Evolutionary conservation across 441 rosid species (phyloP).

Genomic region (Rhodomyrtus psidioides): DNA sequence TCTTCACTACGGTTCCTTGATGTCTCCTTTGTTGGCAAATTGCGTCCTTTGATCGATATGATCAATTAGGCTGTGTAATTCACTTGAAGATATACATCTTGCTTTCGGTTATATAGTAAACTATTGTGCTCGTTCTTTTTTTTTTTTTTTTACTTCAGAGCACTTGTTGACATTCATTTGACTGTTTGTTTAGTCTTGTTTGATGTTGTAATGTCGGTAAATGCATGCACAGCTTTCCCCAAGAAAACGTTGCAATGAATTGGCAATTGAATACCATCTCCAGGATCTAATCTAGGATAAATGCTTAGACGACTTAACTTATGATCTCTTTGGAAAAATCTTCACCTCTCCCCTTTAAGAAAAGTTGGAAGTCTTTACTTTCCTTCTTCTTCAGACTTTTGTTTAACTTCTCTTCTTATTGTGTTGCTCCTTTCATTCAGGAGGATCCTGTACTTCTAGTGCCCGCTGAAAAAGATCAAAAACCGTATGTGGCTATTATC

Average conservation of each 20-base stretch:
- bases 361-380: background rate
- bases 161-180: background rate
- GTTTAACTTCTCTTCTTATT: background rate
- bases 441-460: conserved; percentile 87
- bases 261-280: background rate
- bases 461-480: conserved; percentile 58
- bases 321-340: background rate
- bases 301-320: background rate
- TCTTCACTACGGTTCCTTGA: background rate
- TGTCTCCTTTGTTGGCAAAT: background rate
- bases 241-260: background rate
- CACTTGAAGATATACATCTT: background rate
- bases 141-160: background rate
- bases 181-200: background rate
- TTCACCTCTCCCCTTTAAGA: background rate
- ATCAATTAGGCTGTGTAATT: background rate
- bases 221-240: background rate
- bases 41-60: background rate
- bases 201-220: background rate
- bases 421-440: conserved; percentile 18
- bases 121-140: background rate
- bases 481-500: conserved; percentile 82
- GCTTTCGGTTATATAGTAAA: background rate
- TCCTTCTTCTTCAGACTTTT: background rate
- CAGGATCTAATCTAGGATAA: background rate